Evolutionary conservation across 2,329 filamentous ascomycete genomes (phyloP).

Genomic region (Colletotrichum caudatum): DNA sequence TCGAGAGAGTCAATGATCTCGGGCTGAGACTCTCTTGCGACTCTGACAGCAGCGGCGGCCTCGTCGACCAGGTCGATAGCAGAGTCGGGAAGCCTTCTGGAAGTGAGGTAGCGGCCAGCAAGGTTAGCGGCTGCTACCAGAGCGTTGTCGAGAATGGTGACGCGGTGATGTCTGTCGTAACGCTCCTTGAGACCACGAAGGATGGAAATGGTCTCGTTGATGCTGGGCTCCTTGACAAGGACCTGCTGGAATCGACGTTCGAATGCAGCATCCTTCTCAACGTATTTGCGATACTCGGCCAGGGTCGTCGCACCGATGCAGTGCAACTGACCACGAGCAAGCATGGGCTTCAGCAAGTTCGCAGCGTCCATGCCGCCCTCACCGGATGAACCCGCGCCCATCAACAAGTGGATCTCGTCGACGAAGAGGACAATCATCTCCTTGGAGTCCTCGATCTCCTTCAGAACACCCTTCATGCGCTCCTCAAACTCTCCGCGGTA

Average conservation of each 20-base stretch:
- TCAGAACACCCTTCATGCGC: constrained; percentile 98
- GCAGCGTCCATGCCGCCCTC: constrained; percentile 99
- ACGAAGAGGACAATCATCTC: constrained; percentile 99
- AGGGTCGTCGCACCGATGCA: constrained; percentile 98
- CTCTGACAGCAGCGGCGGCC: constrained; percentile 94
- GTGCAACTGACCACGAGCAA: constrained; percentile 95
- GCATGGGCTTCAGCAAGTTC: constrained; percentile 97
- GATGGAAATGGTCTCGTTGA: constrained; percentile 94
- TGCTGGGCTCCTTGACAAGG: constrained; percentile 91
- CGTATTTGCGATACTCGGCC: constrained; percentile 97
- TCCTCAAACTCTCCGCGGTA: constrained; percentile 99
- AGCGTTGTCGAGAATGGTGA: constrained; percentile 94
- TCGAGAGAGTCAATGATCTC: constrained; percentile 96
- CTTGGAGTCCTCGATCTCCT: constrained; percentile 94
- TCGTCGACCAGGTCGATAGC: constrained; percentile 97
- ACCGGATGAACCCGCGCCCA: constrained; percentile 94
- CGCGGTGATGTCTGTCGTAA: constrained; percentile 98
- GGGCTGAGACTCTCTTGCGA: constrained; percentile 94
- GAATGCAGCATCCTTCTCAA: constrained; percentile 98
- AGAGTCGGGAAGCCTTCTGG: constrained; percentile 91
- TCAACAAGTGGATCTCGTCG: constrained; percentile 97
- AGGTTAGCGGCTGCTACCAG: constrained; percentile 93
- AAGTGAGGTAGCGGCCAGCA: constrained; percentile 92
- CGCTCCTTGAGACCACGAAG: constrained; percentile 98
- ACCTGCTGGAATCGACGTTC: constrained; percentile 99